Conservation (phyloP, 257 asterid genomes). For the Solanum infundibuliforme region DNA sequence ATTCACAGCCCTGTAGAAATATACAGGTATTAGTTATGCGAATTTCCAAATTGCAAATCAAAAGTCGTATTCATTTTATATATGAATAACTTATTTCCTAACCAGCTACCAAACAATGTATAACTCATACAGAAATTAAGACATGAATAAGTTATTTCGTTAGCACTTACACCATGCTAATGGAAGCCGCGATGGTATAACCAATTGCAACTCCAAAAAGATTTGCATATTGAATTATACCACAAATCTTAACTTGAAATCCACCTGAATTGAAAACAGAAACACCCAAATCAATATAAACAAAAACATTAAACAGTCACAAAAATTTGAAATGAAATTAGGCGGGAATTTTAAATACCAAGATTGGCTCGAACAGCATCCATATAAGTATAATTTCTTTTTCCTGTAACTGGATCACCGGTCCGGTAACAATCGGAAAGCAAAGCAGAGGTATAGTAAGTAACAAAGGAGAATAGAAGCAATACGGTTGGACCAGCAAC, state of each 20-base stretch:
- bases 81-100: background rate
- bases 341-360: constrained; percentile 12
- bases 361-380: constrained; percentile 54
- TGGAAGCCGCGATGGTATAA: constrained; percentile 62
- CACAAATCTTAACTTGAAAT: constrained; percentile 43
- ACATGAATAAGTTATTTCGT: background rate
- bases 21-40: background rate
- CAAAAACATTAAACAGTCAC: background rate
- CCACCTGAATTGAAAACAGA: constrained; percentile 24
- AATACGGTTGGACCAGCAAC: constrained; percentile 44
- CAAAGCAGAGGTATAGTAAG: constrained; percentile 43
- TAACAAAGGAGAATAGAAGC: constrained; percentile 35
- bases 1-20: constrained; percentile 39
- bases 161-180: constrained; percentile 53
- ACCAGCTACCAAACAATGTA: background rate
- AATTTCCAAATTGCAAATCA: background rate
- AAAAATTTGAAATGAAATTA: background rate
- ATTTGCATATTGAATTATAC: constrained; percentile 44
- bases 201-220: constrained; percentile 52
- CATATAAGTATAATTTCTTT: constrained; percentile 57
- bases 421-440: constrained; percentile 57
- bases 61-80: background rate
- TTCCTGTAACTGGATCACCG: constrained; percentile 17
- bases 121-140: background rate
- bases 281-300: background rate